Evolutionary conservation across 805 yeast genomes (phyloP), one percentile per base, ranked within the genome.

Genomic region (Candida koratica): DNA sequence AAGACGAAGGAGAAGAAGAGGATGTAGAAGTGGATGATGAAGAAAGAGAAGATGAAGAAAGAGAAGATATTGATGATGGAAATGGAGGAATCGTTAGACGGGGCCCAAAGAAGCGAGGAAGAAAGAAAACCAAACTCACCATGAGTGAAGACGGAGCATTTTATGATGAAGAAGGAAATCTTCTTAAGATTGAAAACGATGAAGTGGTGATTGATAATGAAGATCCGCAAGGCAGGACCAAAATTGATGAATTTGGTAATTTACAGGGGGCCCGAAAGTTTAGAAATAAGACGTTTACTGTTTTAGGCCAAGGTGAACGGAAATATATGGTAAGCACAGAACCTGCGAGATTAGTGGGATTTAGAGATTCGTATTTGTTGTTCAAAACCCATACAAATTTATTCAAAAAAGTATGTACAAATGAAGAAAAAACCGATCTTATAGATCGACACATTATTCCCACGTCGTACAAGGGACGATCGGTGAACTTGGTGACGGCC

Each of bases 271-370:
- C 78, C 12, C 73, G 97, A 45, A 75, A 77, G 50, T 90, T 75
- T 63, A 70, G 89, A 41, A 78, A 81, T 37, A 74, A 81, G 42
- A 73, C 83, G 0, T 84, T 84, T 58, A 79, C 79, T 5, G 67
- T 83, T 6, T 53, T 65, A 27, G 80, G 77, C 4, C 68, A 77
- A 37, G 96, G 95, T 6, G 75, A 78, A 14, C 71, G 80, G 45
- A 68, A 80, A 39, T 93, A 77, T 58, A 89, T 90, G 95, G 75
- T 93, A 32, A 81, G 95, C 2, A 89, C 97, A 0, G 98, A 93
- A 54, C 96, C 96, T 2, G 97, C 98, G 1, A 75, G 97, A 48
- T 79, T 90, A 51, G 87, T 90, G 43, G 97, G 97, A 3, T 85
- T 88, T 62, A 73, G 96, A 48, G 97, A 90, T 55, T 85, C 96